phyloP scores from a whole-genome alignment of 495 filamentous ascomycete species.

The Glarea lozoyensis region DNA sequence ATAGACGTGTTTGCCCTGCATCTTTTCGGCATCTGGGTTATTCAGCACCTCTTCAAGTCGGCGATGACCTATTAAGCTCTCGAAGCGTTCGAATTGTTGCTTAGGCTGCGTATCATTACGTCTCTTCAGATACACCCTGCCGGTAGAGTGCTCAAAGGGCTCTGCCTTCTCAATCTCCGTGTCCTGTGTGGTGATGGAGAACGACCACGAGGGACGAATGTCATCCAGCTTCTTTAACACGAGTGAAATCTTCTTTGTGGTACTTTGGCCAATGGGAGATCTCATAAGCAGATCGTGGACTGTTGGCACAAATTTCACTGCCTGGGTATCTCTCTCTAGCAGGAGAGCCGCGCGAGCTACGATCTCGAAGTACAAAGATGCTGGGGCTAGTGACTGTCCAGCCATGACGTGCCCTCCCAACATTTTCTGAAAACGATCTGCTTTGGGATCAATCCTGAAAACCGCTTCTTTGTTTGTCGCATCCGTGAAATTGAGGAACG shows the following conservation, averaged over 20 bases:
- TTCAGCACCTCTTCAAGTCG: slow-evolving; percentile 30
- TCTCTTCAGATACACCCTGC: slow-evolving; percentile 8
- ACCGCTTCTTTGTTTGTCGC: slow-evolving; percentile 8
- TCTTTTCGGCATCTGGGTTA: slow-evolving; percentile 30
- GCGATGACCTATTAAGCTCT: slow-evolving; percentile 29
- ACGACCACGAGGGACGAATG: slow-evolving; percentile 11
- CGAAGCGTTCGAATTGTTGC: slow-evolving; percentile 33
- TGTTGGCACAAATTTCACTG: slow-evolving; percentile 1
- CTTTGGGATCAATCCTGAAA: slow-evolving; percentile 11
- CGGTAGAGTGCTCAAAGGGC: slow-evolving; percentile 9
- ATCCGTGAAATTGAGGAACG: slow-evolving; percentile 5
- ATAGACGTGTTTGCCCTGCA: slow-evolving; percentile 42
- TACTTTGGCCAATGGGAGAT: slow-evolving; percentile 16
- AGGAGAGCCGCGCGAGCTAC: slow-evolving; percentile 19
- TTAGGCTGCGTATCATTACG: slow-evolving; percentile 18
- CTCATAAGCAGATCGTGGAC: slow-evolving; percentile 16
- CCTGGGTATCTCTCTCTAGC: slow-evolving; percentile 1
- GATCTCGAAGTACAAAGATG: slow-evolving; percentile 35
- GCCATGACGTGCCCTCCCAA: slow-evolving; percentile 30
- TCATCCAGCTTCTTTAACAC: slow-evolving; percentile 7
- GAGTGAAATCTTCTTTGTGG: slow-evolving; percentile 7
- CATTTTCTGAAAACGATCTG: slow-evolving; percentile 11
- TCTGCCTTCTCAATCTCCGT: background rate
- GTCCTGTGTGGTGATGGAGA: slow-evolving; percentile 9
- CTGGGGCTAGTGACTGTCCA: slow-evolving; percentile 29